These are phyloP conservation scores for Dysphania ambrosioides DNA, from an alignment of 148 eudicot genomes.

Conservation along the genomic window DNA sequence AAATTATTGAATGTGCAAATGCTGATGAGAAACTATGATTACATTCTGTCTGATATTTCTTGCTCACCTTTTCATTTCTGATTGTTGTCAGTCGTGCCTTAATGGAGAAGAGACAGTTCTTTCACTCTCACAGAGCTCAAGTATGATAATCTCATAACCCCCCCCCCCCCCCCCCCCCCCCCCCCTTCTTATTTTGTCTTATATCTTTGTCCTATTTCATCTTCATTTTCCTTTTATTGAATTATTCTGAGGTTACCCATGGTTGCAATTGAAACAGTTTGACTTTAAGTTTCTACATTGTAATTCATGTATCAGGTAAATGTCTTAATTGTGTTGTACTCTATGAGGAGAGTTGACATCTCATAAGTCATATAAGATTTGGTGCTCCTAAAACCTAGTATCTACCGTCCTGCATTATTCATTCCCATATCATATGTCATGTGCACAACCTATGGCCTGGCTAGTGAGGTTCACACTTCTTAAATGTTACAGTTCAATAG, in stretches of 20 bases:
- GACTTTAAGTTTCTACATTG: background rate
- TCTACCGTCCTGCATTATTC: background rate
- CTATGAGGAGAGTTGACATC: background rate
- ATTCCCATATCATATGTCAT: background rate
- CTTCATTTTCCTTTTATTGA: background rate
- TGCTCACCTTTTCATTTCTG: background rate
- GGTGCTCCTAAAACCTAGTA: background rate
- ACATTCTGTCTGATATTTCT: constrained; percentile 7
- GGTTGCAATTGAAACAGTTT: background rate
- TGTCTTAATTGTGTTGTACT: background rate
- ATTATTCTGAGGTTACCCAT: background rate
- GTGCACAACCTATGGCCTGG: background rate
- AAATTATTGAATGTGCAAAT: background rate
- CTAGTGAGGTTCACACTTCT: background rate
- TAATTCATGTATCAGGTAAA: background rate
- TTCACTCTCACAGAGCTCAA: constrained; percentile 98
- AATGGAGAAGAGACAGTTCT: constrained; percentile 87
- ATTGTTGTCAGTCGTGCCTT: constrained; percentile 60
- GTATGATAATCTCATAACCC: constrained; percentile 37
- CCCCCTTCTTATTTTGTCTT: background rate
- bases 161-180: too few species aligned
- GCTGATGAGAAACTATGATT: background rate
- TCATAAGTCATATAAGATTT: background rate
- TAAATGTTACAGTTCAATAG: background rate
- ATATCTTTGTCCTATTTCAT: background rate